Evolutionary conservation across 1,284 basidiomycete genomes (phyloP).

Genomic region (Malassezia cuniculi): DNA sequence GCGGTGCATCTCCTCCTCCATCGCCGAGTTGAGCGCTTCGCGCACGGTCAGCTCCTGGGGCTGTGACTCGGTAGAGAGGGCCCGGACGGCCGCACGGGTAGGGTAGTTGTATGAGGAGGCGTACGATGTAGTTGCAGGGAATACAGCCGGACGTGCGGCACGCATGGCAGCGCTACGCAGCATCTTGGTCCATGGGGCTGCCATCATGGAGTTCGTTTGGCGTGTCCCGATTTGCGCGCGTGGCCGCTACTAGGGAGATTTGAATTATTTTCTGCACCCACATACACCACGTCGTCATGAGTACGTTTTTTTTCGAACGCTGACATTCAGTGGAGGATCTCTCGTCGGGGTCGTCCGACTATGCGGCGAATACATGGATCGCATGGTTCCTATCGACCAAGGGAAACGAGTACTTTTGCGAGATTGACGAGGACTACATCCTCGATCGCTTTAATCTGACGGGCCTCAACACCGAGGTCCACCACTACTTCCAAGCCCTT

Average conservation of each 20-base stretch:
- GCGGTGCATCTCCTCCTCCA: slow-evolving; percentile 98
- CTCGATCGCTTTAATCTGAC: slow-evolving; percentile 96
- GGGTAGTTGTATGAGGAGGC: too few relatives aligned
- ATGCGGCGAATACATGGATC: slow-evolving; percentile 71
- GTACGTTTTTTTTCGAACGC: neutral
- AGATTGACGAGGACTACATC: slow-evolving; percentile 98
- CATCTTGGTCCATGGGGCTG: too few relatives aligned
- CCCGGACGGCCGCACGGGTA: neutral
- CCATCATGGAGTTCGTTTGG: too few relatives aligned
- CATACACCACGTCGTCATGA: too few relatives aligned
- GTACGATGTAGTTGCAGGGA: slow-evolving; percentile 22
- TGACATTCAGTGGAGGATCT: slow-evolving; percentile 58
- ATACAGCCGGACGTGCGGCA: slow-evolving; percentile 20
- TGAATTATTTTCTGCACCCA: too few relatives aligned
- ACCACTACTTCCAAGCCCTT: slow-evolving; percentile 82
- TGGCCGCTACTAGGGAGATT: too few relatives aligned
- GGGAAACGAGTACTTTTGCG: slow-evolving; percentile 83
- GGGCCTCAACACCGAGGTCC: slow-evolving; percentile 87
- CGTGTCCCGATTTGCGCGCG: too few relatives aligned
- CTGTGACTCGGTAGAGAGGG: slow-evolving; percentile 19
- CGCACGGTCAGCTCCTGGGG: slow-evolving; percentile 78
- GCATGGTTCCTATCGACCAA: slow-evolving; percentile 96
- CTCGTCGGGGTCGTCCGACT: slow-evolving; percentile 74
- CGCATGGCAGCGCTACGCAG: too few relatives aligned
- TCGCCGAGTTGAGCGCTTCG: slow-evolving; percentile 90